These are phyloP conservation scores for Gracilaria vermiculophylla DNA, from an alignment of 23 red algal species.

Conservation along the genomic window DNA sequence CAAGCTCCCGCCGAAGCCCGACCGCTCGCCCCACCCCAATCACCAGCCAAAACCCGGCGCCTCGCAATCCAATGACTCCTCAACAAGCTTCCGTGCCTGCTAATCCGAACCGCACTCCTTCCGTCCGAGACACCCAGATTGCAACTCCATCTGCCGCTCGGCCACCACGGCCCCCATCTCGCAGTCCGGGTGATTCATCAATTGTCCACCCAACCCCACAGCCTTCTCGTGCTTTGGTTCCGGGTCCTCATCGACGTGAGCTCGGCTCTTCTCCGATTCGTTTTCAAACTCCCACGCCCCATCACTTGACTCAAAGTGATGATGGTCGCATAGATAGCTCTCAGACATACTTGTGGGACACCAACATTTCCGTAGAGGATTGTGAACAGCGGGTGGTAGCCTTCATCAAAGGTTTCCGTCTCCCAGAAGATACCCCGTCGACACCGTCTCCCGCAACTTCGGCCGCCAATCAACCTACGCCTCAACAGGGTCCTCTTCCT, in stretches of 20 bases:
- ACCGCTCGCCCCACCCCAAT: neutral
- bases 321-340: neutral
- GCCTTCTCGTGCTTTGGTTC: conserved; percentile 16
- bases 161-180: neutral
- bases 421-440: neutral
- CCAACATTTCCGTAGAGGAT: conserved; percentile 72
- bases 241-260: conserved; percentile 44
- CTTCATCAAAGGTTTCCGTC: conserved; percentile 49
- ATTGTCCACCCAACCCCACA: conserved; percentile 60
- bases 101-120: neutral
- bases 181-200: conserved; percentile 22
- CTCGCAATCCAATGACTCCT: neutral
- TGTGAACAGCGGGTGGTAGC: conserved; percentile 44
- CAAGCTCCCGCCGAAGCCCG: neutral
- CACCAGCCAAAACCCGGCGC: no score
- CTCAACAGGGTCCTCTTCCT: neutral
- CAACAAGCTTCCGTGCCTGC: neutral
- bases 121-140: neutral
- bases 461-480: neutral
- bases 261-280: conserved; percentile 53
- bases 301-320: neutral
- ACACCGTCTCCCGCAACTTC: neutral
- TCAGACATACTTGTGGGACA: conserved; percentile 67
- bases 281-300: conserved; percentile 24
- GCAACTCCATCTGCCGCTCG: conserved; percentile 5